Base-by-base conservation (phyloP, 441 rosid species). In the Cnidoscolus chayamansa region DNA sequence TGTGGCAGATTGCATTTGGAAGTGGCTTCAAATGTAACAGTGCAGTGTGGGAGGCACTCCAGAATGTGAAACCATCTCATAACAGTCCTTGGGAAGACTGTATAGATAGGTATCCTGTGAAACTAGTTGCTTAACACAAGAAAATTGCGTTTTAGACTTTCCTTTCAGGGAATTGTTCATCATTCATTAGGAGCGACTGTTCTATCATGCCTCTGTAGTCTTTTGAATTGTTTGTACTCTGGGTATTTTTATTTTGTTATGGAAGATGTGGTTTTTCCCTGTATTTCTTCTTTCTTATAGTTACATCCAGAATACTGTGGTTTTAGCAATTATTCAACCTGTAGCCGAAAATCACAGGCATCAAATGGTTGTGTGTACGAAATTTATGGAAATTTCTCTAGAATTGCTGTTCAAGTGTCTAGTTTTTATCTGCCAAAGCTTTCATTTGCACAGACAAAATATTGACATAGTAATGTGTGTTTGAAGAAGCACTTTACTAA, bases 1-100 rank as follows among this genome's bases (percentile, higher is more conserved):
- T 86, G 48, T 86, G 94, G 92, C 92, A 90, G 74, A 87, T 87
- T 79, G 89, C 93, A 37, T 88, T 90, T 59, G 92, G 94, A 74
- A 89, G 94, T 64, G 94, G 90, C 6, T 89, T 89, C 64, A 89
- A 88, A 56, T 90, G 96, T 65, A 88, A 90, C 48, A 90, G 92
- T 61, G 92, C 90, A 16, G 84, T 90, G 48, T 90, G 93, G 93
- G 73, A 86, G 78, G 96, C 96, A 0, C 82, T 88, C 0, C 74
- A 75, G 71, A 80, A 80, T 75, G 92, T 90, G 74, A 83, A 81
- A 67, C 86, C 90, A 15, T 86, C 92, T 0, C 55, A 11, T 12
- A 75, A 79, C 19, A 65, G 86, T 56, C 90, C 93, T 11, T 88
- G 93, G 92, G 86, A 82, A 73, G 89, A 82, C 71, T 85, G 88